phyloP scores from a whole-genome alignment of 2,329 filamentous ascomycete species.

The Hirsutella minnesotensis region DNA sequence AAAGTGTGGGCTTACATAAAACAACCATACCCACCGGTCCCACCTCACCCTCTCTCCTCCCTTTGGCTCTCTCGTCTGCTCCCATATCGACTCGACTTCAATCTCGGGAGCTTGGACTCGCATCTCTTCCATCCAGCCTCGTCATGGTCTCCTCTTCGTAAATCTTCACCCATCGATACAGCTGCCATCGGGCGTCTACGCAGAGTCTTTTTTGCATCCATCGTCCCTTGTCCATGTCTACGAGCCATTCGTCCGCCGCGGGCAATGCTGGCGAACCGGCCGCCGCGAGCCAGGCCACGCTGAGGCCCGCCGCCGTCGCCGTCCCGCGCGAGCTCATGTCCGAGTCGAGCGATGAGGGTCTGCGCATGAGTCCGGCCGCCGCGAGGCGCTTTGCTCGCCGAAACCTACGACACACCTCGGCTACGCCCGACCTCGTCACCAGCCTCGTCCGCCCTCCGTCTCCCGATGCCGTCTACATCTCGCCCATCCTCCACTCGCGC shows the following conservation, averaged over 20 bases:
- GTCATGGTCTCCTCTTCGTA: not conserved
- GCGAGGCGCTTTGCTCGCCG: conserved; percentile 23
- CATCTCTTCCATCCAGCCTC: not conserved
- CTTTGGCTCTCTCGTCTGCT: not conserved
- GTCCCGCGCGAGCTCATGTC: conserved; percentile 12
- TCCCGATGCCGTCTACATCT: conserved; percentile 21
- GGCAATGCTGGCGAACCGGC: not conserved
- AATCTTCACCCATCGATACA: no score
- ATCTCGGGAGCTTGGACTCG: not conserved
- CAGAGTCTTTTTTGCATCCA: no score
- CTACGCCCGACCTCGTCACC: conserved; percentile 27
- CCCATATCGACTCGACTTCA: not conserved
- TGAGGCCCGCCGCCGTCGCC: not conserved
- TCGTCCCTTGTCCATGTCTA: not conserved
- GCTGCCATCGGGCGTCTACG: no score
- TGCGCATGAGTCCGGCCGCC: conserved; percentile 21
- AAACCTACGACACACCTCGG: conserved; percentile 20
- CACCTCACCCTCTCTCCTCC: not conserved
- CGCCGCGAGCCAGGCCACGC: not conserved
- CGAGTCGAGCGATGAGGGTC: conserved; percentile 24
- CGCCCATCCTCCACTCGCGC: conserved; percentile 13
- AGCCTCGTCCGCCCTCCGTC: conserved; percentile 26
- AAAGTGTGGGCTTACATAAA: not conserved
- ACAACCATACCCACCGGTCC: not conserved
- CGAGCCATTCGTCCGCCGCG: not conserved